Evolutionary conservation across 2,329 filamentous ascomycete species (phyloP), one percentile per base, ranked within the genome.

Genomic region (Thermomyces lanuginosus): DNA sequence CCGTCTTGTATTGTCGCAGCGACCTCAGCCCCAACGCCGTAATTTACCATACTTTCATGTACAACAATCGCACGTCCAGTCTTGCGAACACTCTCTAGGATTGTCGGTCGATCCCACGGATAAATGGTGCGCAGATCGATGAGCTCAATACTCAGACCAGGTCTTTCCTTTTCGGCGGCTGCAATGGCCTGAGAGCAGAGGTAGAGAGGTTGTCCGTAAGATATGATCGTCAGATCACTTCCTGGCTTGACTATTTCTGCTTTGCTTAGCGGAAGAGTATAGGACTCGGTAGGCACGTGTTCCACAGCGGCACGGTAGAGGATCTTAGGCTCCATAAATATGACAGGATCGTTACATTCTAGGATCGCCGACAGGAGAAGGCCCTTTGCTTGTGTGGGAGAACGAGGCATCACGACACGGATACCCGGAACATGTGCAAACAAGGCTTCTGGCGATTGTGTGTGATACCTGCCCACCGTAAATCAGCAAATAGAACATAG

Each of bases 241-340:
- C 84, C 84, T 29, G 73, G 61, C 50, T 83, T 86, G 12, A 93
- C 48, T 0, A 92, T 55, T 47, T 93, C 83, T 0, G 84, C 84
- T 49, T 81, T 86, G 41, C 75, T 81, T 7, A 93, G 62, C 0
- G 83, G 82, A 8, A 93, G 64, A n/a, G 73, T 72, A 49, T 89
- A 93, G 3, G 78, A 60, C 12, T 72, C 76, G 1, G 73, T 69
- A 0, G 84, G 84, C 1, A 93, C 84, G 49, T 92, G 80, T 52
- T 93, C 84, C 15, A 92, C 80, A 0, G 84, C 80, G 0, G 84
- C 83, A 11, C 84, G 75, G 51, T 93, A 93, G 8, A 93, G 61
- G 24, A 89, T 79, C 58, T 93, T 93, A 22, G 84, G 84, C 49
- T 93, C 84, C 74, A 93, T 74, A 53, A 93, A 92, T 28, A 93